These are phyloP conservation scores for Phytomonas serpens DNA, from an alignment of 208 protist genomes.

Conservation along the genomic window DNA sequence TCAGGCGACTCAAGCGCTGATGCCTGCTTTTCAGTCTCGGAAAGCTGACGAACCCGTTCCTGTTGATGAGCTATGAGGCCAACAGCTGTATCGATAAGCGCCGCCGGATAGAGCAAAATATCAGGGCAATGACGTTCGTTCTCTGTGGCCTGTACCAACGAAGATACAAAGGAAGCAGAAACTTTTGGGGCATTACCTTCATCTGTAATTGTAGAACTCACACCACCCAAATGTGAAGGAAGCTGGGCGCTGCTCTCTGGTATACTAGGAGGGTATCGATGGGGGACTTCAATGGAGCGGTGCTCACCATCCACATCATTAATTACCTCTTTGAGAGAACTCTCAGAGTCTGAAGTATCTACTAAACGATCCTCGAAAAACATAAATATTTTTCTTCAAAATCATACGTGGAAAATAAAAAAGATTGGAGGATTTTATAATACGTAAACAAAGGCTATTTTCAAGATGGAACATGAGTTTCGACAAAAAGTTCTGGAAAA, in stretches of 20 bases:
- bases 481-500: background rate
- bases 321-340: background rate
- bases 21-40: constrained; percentile 37
- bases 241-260: background rate
- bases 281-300: background rate
- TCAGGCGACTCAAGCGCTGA: background rate
- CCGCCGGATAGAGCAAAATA: constrained; percentile 65
- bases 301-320: background rate
- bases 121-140: constrained; percentile 75
- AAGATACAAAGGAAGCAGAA: background rate
- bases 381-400: background rate
- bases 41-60: constrained; percentile 23
- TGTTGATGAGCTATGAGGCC: constrained; percentile 34
- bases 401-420: background rate
- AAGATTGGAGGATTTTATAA: background rate
- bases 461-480: background rate
- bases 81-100: constrained; percentile 38
- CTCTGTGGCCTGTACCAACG: constrained; percentile 59
- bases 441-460: background rate
- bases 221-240: background rate
- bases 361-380: background rate
- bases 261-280: background rate
- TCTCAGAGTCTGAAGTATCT: background rate
- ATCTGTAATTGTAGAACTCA: background rate
- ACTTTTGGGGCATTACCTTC: background rate